Evolutionary conservation across 2,329 filamentous ascomycete genomes (phyloP).

Genomic region (Nothophoma quercina): DNA sequence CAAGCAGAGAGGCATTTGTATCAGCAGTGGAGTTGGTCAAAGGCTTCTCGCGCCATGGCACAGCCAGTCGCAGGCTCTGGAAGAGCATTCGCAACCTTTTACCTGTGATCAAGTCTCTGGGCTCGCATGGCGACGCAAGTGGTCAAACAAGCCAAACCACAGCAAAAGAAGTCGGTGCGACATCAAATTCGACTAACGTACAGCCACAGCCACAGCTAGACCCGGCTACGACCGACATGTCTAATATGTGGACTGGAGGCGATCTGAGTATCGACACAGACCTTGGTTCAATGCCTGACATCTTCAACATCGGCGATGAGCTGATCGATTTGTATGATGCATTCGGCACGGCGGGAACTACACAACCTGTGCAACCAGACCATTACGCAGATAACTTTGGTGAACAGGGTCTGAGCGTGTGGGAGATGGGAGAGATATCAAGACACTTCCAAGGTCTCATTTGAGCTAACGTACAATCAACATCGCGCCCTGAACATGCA

Average conservation of each 20-base stretch:
- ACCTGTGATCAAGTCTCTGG: conserved; percentile 25
- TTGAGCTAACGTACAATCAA: neutral
- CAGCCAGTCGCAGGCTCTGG: conserved; percentile 29
- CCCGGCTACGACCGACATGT: neutral
- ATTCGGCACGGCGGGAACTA: conserved; percentile 10
- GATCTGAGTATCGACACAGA: conserved; percentile 4
- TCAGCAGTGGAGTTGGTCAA: conserved; percentile 30
- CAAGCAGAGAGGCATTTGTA: conserved; percentile 27
- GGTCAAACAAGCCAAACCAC: neutral
- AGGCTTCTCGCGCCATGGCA: conserved; percentile 27
- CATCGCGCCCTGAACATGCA: too few relatives aligned
- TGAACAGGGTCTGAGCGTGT: conserved; percentile 13
- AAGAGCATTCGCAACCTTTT: conserved; percentile 29
- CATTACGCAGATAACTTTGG: conserved; percentile 4
- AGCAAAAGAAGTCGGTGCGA: neutral
- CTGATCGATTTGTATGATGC: conserved; percentile 22
- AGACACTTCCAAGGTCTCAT: conserved; percentile 21
- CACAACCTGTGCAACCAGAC: conserved; percentile 3
- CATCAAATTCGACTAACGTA: neutral
- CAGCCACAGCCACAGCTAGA: neutral
- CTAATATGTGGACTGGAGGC: conserved; percentile 4
- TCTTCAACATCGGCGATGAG: conserved; percentile 20
- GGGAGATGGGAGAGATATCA: conserved; percentile 21
- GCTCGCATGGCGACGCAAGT: conserved; percentile 3
- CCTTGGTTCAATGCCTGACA: conserved; percentile 22